Evolutionary conservation across 805 yeast genomes (phyloP), one percentile per base, ranked within the genome.

Genomic region (Vanderwaltozyma tropicalis): DNA sequence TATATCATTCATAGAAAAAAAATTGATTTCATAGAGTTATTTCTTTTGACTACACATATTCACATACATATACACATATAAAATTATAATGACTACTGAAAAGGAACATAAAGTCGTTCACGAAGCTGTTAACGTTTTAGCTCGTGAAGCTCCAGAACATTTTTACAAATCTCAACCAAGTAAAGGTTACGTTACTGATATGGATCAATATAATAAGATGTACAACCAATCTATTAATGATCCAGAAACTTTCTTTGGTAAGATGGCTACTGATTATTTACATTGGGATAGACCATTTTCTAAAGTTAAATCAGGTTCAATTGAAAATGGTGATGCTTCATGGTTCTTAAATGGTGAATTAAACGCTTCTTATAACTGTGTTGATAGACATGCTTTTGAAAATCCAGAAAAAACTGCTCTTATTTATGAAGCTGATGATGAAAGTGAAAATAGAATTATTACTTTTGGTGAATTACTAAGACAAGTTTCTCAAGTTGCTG

Each of bases 331-430:
- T 45, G 94, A 85, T 55, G 67, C 78, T 37, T 86, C 96, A 27
- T 92, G 97, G 97, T 92, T 92, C 55, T 64, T 86, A 35, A 88
- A 85, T 45, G 98, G 98, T 56, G 78, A 82, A 66, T 71, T 89
- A 57, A 92, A 92, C 57, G 98, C 98, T 29, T 69, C 80, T 46
- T 89, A 84, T 67, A 89, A 89, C 65, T 80, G 92, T 62, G 95
- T 89, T 46, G 98, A 89, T 62, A 77, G 97, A 62, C 95, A 92
- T 69, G 98, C 98, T 4, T 67, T 83, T 48, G 73, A 71, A 47
- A 80, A 76, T 55, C 97, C 98, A 32, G 72, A 84, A 57, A 87
- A 88, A 65, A 67, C 78, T 15, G 92, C 92, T 40, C 67, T 83
- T 32, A 79, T 92, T 50, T 89, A 84, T 63, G 98, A 89, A 66